phyloP scores from a whole-genome alignment of 2,329 filamentous ascomycete species.

The Penicillium brevicompactum region DNA sequence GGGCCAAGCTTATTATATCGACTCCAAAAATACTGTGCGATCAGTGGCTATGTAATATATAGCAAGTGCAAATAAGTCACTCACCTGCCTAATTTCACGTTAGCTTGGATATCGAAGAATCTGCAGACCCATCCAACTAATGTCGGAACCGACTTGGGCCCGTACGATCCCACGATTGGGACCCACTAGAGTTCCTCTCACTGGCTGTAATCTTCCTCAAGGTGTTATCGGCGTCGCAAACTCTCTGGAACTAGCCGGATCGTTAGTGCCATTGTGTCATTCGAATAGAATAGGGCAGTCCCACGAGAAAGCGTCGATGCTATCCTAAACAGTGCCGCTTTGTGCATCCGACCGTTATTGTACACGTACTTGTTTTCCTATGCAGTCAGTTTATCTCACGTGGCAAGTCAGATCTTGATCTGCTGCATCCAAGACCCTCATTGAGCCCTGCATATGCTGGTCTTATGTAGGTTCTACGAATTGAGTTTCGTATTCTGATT shows the following conservation, averaged over 20 bases:
- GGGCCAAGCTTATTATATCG: neutral
- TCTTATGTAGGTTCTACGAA: neutral
- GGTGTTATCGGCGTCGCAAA: neutral
- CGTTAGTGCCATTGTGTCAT: neutral
- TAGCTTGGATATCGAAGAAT: neutral
- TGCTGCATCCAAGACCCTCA: too few relatives aligned
- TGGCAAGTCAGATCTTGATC: too few relatives aligned
- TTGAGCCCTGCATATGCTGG: neutral
- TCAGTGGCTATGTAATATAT: neutral
- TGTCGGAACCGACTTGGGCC: conserved; percentile 9
- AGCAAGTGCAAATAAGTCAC: neutral
- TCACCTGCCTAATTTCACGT: conserved; percentile 11
- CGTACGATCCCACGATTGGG: conserved; percentile 8
- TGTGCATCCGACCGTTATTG: neutral
- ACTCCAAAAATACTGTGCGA: neutral
- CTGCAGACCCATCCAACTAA: neutral
- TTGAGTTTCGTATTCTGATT: neutral
- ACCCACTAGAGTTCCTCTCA: neutral
- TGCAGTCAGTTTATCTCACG: too few relatives aligned
- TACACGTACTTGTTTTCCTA: too few relatives aligned
- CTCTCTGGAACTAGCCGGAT: neutral
- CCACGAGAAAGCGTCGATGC: too few relatives aligned
- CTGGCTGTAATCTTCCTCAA: neutral
- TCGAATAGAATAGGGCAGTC: too few relatives aligned
- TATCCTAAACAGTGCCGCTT: too few relatives aligned